Evolutionary conservation across 129 eudicot species (phyloP).

Genomic region (Arctium lappa): DNA sequence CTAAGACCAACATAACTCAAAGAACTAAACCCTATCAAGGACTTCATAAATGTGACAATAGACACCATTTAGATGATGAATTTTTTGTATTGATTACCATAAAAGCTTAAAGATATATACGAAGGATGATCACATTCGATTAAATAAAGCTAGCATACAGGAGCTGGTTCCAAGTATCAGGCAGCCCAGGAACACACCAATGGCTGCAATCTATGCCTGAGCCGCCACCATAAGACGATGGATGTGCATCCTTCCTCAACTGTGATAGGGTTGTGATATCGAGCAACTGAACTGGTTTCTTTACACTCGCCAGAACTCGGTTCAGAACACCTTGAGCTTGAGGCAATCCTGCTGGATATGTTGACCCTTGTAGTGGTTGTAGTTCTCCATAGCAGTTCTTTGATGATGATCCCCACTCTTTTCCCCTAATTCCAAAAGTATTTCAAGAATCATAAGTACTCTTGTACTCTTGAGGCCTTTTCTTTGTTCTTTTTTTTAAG

Average conservation of each 20-base stretch:
- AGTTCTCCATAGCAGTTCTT: conserved; percentile 45
- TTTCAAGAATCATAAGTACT: neutral
- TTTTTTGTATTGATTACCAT: neutral
- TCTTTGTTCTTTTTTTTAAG: too few species aligned
- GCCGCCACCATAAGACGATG: conserved; percentile 46
- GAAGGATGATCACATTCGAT: neutral
- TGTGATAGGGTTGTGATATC: conserved; percentile 57
- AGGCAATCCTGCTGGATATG: conserved; percentile 50
- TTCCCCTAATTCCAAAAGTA: conserved; percentile 37
- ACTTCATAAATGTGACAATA: too few species aligned
- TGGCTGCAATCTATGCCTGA: conserved; percentile 52
- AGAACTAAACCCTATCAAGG: too few species aligned
- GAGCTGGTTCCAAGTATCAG: conserved; percentile 57
- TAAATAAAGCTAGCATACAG: conserved; percentile 33
- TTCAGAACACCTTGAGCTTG: conserved; percentile 36
- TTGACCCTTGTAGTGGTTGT: conserved; percentile 47
- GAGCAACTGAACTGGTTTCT: conserved; percentile 43
- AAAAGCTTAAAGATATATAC: neutral
- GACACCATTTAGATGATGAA: too few species aligned
- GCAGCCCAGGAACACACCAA: conserved; percentile 56
- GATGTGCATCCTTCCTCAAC: conserved; percentile 64
- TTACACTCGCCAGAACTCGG: conserved; percentile 32
- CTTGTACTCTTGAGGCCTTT: neutral
- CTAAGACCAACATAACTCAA: too few species aligned
- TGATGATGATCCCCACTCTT: conserved; percentile 51